Evolutionary conservation across 768 basidiomycete species (phyloP).

Genomic region (Tricholoma terreum): DNA sequence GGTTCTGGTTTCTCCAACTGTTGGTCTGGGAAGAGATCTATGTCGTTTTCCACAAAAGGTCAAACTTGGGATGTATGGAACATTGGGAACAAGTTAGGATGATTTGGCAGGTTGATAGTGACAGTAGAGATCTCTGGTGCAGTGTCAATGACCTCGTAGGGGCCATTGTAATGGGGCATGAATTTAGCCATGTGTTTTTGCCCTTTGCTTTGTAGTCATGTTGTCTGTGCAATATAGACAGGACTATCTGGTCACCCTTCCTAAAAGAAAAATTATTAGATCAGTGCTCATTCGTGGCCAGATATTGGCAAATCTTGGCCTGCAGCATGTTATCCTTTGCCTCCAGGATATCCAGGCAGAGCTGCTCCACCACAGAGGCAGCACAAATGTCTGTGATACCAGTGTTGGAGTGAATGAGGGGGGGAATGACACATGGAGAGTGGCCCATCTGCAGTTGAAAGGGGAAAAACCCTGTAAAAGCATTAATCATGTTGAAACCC

Average conservation of each 20-base stretch:
- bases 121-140: slow-evolving; percentile 19
- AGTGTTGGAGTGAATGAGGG: not conserved
- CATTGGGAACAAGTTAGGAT: slow-evolving; percentile 19
- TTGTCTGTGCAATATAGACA: slow-evolving; percentile 31
- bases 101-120: slow-evolving; percentile 28
- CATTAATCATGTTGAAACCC: too few species aligned
- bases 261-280: not conserved
- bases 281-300: slow-evolving; percentile 10
- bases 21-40: slow-evolving; percentile 25
- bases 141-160: slow-evolving; percentile 14
- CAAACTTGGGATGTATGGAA: slow-evolving; percentile 35
- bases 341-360: not conserved
- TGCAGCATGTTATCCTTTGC: slow-evolving; percentile 14
- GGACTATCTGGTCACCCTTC: slow-evolving; percentile 30
- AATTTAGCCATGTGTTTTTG: slow-evolving; percentile 37
- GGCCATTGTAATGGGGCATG: slow-evolving; percentile 35
- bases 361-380: slow-evolving; percentile 10
- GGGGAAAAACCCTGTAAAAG: slow-evolving; percentile 27
- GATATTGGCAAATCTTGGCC: slow-evolving; percentile 21
- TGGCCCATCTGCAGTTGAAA: slow-evolving; percentile 28
- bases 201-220: slow-evolving; percentile 28
- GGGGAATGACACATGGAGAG: not conserved
- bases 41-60: slow-evolving; percentile 27
- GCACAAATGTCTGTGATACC: too few species aligned
- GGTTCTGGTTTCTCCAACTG: slow-evolving; percentile 13